Base-by-base conservation (phyloP, 192 early-diverging fungal genomes). In the Gigaspora rosea region DNA sequence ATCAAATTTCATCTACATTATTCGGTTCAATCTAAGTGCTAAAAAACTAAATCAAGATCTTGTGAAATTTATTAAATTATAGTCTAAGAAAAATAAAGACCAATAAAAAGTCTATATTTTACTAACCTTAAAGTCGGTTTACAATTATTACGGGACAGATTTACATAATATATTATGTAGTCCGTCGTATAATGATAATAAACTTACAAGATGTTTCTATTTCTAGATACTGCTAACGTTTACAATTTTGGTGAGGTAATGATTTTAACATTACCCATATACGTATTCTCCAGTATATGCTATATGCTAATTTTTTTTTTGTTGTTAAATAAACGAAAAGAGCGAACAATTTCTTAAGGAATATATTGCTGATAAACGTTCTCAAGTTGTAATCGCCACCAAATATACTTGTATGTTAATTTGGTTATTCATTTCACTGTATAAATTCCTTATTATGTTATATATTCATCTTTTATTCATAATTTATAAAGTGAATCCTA, bases 341-440 rank as follows among this genome's bases (percentile, higher is more conserved):
- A 71, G 49, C 47, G 90, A 91, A 72, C 32, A 71, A 1, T 86
- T 90, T 77, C 69, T 91, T 36, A 88, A 90, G n/a, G 83, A 87
- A 50, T 89, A 86, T 49, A 76, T 91, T 16, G 50, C 78, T 0
- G 74, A 82, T 62, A 86, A 87, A 47, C 83, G 89, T 54, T 85
- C 85, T 57, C 78, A 87, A 41, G 81, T 91, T 32, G 88, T 89
- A 5, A 57, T 91, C 47, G 88, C 89, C 0, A 89, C 89, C 68
- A 91, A 91, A 70, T 84, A 84, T 73, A 64, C 80, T 2, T 71
- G 81, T 79, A 80, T 64, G 69, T 80, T 48, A 27, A 27, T n/a
- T 66, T 27, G 27, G 0, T 54, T 4, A 8, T 13, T 20, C 2
- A 8, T 20, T 59, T 13, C 18, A 35, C 7, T 22, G 6, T 16